phyloP scores from a whole-genome alignment of 2,329 filamentous ascomycete genomes.

The Corinectria fuckeliana region DNA sequence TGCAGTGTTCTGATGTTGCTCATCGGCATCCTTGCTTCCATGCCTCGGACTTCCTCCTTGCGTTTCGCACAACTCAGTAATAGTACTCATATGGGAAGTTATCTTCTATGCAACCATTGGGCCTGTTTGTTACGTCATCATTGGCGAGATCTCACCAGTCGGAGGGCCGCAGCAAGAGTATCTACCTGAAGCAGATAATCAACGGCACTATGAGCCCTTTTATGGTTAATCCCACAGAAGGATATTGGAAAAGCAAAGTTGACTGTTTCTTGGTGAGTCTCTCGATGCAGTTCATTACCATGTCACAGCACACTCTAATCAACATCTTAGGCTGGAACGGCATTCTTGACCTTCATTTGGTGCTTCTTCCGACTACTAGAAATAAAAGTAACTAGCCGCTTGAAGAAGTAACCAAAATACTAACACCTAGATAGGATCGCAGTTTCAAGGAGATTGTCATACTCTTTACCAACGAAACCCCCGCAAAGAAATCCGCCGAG shows the following conservation, averaged over 20 bases:
- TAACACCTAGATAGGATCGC: conserved; percentile 41
- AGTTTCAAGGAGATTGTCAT: conserved; percentile 61
- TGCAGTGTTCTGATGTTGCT: conserved; percentile 11
- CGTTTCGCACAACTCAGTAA: conserved; percentile 44
- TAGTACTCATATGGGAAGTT: conserved; percentile 50
- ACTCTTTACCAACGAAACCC: conserved; percentile 53
- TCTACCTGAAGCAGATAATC: conserved; percentile 36
- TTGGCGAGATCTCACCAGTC: conserved; percentile 46
- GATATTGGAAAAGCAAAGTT: conserved; percentile 38
- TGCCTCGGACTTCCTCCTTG: conserved; percentile 1
- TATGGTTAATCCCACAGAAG: conserved; percentile 38
- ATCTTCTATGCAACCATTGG: conserved; percentile 49
- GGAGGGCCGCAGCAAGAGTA: conserved; percentile 47
- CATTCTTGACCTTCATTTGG: conserved; percentile 48
- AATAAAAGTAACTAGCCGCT: conserved; percentile 39
- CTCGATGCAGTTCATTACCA: not conserved
- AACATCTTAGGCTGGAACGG: not conserved
- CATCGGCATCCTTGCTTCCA: conserved; percentile 15
- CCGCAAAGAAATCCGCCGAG: conserved; percentile 48
- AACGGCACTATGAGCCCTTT: conserved; percentile 37
- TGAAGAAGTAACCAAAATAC: not conserved
- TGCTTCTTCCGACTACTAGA: conserved; percentile 59
- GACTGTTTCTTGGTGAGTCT: conserved; percentile 51
- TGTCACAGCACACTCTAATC: not conserved
- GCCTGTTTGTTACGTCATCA: conserved; percentile 50